A percentile compares a stretch with the other conserved stretches of the same genome.
Conservation (phyloP, 306 rosid genomes). For the Crotalaria pallida region DNA sequence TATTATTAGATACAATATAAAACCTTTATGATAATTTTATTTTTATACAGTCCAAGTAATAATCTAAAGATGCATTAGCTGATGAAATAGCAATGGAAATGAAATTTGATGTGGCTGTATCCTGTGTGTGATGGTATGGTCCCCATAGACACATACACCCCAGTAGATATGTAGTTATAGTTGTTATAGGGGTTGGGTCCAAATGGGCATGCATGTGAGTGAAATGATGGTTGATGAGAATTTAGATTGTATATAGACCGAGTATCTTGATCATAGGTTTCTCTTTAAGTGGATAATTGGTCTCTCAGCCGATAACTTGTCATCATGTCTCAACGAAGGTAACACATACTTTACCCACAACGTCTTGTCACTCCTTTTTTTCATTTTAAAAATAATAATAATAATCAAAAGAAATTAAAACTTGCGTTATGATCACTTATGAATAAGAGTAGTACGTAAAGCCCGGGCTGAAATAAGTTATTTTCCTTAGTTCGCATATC, state of each 20-base stretch:
- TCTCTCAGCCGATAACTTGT: conserved; percentile 40
- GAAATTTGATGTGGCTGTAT: not conserved
- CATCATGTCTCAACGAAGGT: conserved; percentile 47
- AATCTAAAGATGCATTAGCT: not conserved
- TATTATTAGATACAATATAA: too few relatives aligned
- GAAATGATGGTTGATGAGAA: conserved; percentile 40
- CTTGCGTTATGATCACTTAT: too few relatives aligned
- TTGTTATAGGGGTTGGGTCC: conserved; percentile 1
- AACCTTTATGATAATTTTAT: not conserved
- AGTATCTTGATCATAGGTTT: conserved; percentile 16
- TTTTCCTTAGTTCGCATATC: too few relatives aligned
- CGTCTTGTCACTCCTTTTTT: conserved; percentile 10
- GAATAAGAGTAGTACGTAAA: too few relatives aligned
- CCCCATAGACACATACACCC: not conserved
- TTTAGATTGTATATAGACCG: conserved; percentile 22
- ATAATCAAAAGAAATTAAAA: too few relatives aligned
- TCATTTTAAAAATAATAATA: too few relatives aligned
- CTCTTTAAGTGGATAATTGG: conserved; percentile 44
- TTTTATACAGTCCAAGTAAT: not conserved
- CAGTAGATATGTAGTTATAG: not conserved
- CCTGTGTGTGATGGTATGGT: conserved; percentile 22
- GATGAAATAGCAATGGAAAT: not conserved
- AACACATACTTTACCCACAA: conserved; percentile 24
- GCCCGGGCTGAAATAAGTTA: too few relatives aligned
- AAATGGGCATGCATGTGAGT: conserved; percentile 40